Percentiles rank a stretch among this genome's conserved stretches.
Evolutionary conservation across 148 eudicot species (phyloP).

Genomic region (Rhododendron kiyosumense): DNA sequence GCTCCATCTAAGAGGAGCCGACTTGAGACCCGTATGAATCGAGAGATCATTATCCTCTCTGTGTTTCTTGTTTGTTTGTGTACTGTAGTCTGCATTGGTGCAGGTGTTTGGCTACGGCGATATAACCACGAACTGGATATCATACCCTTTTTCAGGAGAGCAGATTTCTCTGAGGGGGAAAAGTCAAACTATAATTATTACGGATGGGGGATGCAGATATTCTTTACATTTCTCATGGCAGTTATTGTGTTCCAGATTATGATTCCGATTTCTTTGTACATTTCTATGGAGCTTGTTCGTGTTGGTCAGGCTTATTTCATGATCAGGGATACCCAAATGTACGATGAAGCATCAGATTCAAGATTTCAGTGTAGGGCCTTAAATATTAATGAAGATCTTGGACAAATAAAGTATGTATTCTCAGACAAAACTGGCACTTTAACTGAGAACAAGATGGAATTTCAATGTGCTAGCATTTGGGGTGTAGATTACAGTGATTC

Average conservation of each 20-base stretch:
- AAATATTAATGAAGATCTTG: constrained; percentile 95
- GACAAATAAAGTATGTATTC: constrained; percentile 91
- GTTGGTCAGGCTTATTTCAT: constrained; percentile 98
- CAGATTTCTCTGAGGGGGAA: constrained; percentile 43
- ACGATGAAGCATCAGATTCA: constrained; percentile 61
- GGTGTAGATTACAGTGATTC: constrained; percentile 67
- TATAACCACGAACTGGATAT: constrained; percentile 62
- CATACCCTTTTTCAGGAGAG: constrained; percentile 71
- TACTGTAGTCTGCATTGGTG: constrained; percentile 62
- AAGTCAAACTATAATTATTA: constrained; percentile 58
- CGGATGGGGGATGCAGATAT: constrained; percentile 82
- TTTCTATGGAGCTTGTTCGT: constrained; percentile 99
- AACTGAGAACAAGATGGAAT: constrained; percentile 99
- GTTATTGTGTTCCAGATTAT: constrained; percentile 93
- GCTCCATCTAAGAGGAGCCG: constrained; percentile 97
- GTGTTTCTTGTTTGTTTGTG: constrained; percentile 68
- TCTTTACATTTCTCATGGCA: constrained; percentile 93
- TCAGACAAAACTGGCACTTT: constrained; percentile 98
- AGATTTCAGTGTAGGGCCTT: constrained; percentile 93
- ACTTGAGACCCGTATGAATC: constrained; percentile 89
- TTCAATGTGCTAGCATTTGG: constrained; percentile 84
- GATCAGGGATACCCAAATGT: constrained; percentile 69
- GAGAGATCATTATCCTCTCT: constrained; percentile 80
- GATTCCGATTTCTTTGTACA: constrained; percentile 95
- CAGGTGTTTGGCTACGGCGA: constrained; percentile 71